phyloP scores from a whole-genome alignment of 352 stramenopile species.

The Phytophthora ohioensis region DNA sequence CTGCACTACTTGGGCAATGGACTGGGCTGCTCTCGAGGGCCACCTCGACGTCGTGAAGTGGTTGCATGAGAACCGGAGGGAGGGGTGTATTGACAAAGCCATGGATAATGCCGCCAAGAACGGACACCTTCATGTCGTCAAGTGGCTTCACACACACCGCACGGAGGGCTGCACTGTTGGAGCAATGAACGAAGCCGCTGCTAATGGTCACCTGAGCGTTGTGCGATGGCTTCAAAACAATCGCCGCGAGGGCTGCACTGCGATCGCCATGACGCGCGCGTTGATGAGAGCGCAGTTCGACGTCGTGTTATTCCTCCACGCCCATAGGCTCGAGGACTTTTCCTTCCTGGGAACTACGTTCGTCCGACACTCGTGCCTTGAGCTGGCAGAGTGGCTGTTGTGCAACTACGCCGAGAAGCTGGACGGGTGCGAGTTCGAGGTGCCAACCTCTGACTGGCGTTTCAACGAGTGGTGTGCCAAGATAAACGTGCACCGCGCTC shows the following conservation, averaged over 20 bases:
- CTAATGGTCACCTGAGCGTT: slow-evolving; percentile 23
- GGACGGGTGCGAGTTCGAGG: slow-evolving; percentile 26
- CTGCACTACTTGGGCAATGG: slow-evolving; percentile 28
- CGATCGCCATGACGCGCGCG: slow-evolving; percentile 19
- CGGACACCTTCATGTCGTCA: slow-evolving; percentile 27
- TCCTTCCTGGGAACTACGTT: slow-evolving; percentile 33
- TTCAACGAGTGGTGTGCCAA: slow-evolving; percentile 32
- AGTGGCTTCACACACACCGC: slow-evolving; percentile 32
- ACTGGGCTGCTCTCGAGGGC: slow-evolving; percentile 22
- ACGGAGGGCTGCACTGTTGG: slow-evolving; percentile 26
- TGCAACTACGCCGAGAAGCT: slow-evolving; percentile 18
- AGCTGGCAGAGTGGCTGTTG: slow-evolving; percentile 25
- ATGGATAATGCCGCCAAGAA: slow-evolving; percentile 41
- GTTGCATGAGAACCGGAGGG: slow-evolving; percentile 29
- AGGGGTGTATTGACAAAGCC: slow-evolving; percentile 39
- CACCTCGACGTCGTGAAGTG: slow-evolving; percentile 33
- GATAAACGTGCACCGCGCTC: slow-evolving; percentile 24
- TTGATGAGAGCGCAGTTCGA: slow-evolving; percentile 25
- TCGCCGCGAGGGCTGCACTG: slow-evolving; percentile 10
- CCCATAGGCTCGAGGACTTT: slow-evolving; percentile 18
- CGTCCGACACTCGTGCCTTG: slow-evolving; percentile 26
- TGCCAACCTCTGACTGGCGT: slow-evolving; percentile 29
- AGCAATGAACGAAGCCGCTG: slow-evolving; percentile 28
- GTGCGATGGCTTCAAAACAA: slow-evolving; percentile 31
- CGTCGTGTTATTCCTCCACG: slow-evolving; percentile 33